Conservation (phyloP, 2,329 filamentous ascomycete genomes). For the Thermochaetoides dissita region DNA sequence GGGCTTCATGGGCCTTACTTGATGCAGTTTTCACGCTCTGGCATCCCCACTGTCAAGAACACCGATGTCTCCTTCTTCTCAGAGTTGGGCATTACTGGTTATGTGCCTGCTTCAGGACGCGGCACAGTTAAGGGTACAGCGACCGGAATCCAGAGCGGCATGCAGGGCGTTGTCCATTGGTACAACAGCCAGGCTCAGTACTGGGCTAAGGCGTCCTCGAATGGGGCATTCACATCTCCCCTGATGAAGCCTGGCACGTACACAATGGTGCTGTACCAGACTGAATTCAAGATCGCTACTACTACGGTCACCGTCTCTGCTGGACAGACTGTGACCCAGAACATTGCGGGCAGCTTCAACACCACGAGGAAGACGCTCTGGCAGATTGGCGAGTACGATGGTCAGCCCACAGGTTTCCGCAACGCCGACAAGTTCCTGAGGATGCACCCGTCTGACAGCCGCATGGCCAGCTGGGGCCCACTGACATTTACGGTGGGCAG, state of each 20-base stretch:
- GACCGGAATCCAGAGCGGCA: conserved; percentile 37
- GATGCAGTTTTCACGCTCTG: conserved; percentile 44
- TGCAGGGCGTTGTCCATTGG: conserved; percentile 51
- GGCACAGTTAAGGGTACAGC: conserved; percentile 48
- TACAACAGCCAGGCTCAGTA: conserved; percentile 50
- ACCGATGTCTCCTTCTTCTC: conserved; percentile 39
- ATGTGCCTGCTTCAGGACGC: conserved; percentile 39
- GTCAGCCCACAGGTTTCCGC: conserved; percentile 48
- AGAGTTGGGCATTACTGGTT: conserved; percentile 42
- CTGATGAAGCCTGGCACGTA: conserved; percentile 55
- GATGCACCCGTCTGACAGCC: conserved; percentile 53
- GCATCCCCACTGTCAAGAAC: conserved; percentile 31
- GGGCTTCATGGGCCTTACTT: conserved; percentile 54
- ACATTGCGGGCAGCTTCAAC: conserved; percentile 31
- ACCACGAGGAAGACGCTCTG: conserved; percentile 40
- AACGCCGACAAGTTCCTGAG: conserved; percentile 53
- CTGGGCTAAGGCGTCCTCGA: conserved; percentile 43
- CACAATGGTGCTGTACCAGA: conserved; percentile 52
- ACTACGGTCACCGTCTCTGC: conserved; percentile 36
- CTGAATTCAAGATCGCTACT: conserved; percentile 40
- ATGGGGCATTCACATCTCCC: conserved; percentile 47
- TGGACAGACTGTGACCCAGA: conserved; percentile 32
- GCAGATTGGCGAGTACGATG: conserved; percentile 53
- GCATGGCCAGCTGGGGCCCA: conserved; percentile 48
- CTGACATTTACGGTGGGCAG: conserved; percentile 48